Percentiles rank a stretch among this genome's conserved stretches.
phyloP scores from a whole-genome alignment of 371 early-diverging fungal genomes.

The Choanephora cucurbitarum region DNA sequence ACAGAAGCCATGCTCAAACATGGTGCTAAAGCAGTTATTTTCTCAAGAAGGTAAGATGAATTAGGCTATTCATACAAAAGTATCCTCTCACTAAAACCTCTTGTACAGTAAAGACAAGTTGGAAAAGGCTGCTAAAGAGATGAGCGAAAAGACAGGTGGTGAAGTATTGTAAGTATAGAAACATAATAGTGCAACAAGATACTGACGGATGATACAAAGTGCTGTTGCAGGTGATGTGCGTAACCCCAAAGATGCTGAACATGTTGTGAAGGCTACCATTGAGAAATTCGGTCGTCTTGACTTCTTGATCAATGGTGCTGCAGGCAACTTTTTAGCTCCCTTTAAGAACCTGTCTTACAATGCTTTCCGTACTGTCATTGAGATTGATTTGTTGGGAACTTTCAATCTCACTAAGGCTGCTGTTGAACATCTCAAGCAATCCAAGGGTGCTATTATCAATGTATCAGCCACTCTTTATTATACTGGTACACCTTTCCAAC shows the following conservation, averaged over 20 bases:
- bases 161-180: conserved; percentile 36
- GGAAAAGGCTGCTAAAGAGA: conserved; percentile 70
- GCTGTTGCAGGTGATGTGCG: conserved; percentile 67
- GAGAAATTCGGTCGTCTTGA: conserved; percentile 77
- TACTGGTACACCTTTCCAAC: conserved; percentile 59
- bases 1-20: conserved; percentile 78
- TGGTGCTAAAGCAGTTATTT: conserved; percentile 73
- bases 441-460: conserved; percentile 70
- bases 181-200: too few relatives aligned
- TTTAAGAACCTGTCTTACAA: conserved; percentile 69
- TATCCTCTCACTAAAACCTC: neutral
- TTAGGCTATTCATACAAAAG: too few relatives aligned
- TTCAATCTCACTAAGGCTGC: conserved; percentile 80
- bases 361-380: conserved; percentile 72
- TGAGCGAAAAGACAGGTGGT: conserved; percentile 60
- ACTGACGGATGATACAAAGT: too few relatives aligned
- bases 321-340: conserved; percentile 81
- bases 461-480: conserved; percentile 71
- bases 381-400: conserved; percentile 58
- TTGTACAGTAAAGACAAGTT: conserved; percentile 58
- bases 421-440: conserved; percentile 66
- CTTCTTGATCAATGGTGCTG: conserved; percentile 62
- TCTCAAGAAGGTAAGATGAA: conserved; percentile 57
- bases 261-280: conserved; percentile 62
- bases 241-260: conserved; percentile 60